Evolutionary conservation across 805 yeast genomes (phyloP).

Genomic region (Blastobotrys terrestris): DNA sequence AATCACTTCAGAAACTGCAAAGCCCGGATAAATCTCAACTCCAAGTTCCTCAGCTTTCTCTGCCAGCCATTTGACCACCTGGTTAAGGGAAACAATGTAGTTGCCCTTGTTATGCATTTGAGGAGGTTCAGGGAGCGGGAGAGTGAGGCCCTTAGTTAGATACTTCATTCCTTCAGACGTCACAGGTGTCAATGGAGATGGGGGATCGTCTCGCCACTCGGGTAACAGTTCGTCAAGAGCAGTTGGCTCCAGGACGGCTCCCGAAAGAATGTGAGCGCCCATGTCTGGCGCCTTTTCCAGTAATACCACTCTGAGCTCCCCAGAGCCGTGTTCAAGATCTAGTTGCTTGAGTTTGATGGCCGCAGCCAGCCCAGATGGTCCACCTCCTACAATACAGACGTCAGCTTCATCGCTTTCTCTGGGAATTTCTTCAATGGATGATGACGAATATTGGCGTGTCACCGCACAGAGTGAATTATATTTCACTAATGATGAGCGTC

Average conservation of each 20-base stretch:
- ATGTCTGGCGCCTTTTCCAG: slow-evolving; percentile 89
- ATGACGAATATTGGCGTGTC: slow-evolving; percentile 1
- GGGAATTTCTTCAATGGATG: slow-evolving; percentile 36
- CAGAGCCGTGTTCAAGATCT: slow-evolving; percentile 57
- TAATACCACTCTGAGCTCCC: slow-evolving; percentile 77
- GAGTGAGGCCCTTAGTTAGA: slow-evolving; percentile 51
- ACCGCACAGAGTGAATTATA: background rate
- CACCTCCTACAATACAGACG: slow-evolving; percentile 95
- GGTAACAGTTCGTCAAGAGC: slow-evolving; percentile 84
- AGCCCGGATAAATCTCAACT: slow-evolving; percentile 88
- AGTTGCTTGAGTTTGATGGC: slow-evolving; percentile 86
- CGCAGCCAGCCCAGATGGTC: slow-evolving; percentile 94
- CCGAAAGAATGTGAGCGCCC: slow-evolving; percentile 89
- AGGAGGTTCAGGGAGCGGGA: slow-evolving; percentile 89
- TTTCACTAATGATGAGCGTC: background rate
- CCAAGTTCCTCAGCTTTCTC: slow-evolving; percentile 91
- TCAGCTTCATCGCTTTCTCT: slow-evolving; percentile 85
- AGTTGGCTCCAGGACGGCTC: slow-evolving; percentile 89
- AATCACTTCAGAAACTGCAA: slow-evolving; percentile 74
- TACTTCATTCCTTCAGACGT: slow-evolving; percentile 68
- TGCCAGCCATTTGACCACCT: slow-evolving; percentile 73
- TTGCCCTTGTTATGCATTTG: slow-evolving; percentile 80
- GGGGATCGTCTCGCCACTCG: slow-evolving; percentile 38
- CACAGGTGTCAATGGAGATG: slow-evolving; percentile 56
- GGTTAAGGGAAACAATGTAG: slow-evolving; percentile 76